Evolutionary conservation across 2,329 filamentous ascomycete species (phyloP), one percentile per base, ranked within the genome.

Genomic region (Xylariaceae sp.): DNA sequence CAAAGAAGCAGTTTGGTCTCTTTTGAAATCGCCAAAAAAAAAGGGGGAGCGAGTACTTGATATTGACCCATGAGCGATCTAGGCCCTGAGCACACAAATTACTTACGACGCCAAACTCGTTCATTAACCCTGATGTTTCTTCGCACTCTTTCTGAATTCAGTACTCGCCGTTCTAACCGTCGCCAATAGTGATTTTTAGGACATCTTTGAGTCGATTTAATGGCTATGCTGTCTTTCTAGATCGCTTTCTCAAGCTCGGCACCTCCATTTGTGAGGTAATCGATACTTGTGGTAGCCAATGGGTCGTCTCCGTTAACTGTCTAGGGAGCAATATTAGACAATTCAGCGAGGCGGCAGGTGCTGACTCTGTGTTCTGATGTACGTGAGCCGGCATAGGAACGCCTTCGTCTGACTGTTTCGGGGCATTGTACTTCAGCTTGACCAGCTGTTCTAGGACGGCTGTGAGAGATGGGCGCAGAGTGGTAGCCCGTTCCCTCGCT

Each of bases 231-330:
- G 39, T 79, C 76, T 9, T 65, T 66, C 26, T 67, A 67, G 45
- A 77, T 75, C 4, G 76, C 73, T 47, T 72, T 72, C 9, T 76
- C 69, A 18, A 81, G 67, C 51, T 67, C 71, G 24, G 60, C 70
- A 4, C 78, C 78, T 6, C 70, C 70, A 43, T 80, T 69, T 4
- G 73, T 73, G 11, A 81, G 72, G 53, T 79, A 81, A 58, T 81
- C 76, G 2, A 76, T 65, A 16, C 74, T 68, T 1, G 72, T 74
- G 23, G 66, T 55, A 5, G 37, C 46, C 30, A 50, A 66, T 0
- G 72, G 72, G 11, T 75, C 57, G 52, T 71, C 73, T 27, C 73
- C 74, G 33, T 77, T 71, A 69, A 69, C 74, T 15, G 67, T 69
- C 24, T 80, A 66, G 0, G 75, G 73, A 55, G 80, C 76, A 10